phyloP scores from a whole-genome alignment of 2,329 filamentous ascomycete species.

The Geosmithia putterillii region DNA sequence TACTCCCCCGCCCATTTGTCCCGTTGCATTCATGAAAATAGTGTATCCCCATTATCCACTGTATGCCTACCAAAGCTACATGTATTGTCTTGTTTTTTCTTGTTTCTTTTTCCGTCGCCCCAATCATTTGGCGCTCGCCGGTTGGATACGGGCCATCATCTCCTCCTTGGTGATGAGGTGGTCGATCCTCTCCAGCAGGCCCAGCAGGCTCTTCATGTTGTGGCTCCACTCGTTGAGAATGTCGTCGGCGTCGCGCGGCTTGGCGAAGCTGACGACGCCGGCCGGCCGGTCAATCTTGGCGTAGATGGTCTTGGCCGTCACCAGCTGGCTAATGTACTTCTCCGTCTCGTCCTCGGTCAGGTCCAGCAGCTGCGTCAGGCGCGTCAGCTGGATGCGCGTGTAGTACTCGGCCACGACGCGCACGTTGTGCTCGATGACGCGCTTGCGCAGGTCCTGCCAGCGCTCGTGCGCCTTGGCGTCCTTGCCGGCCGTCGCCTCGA shows the following conservation, averaged over 20 bases:
- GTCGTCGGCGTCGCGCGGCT: constrained; percentile 89
- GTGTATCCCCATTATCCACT: neutral
- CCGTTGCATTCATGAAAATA: neutral
- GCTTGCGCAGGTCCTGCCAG: constrained; percentile 93
- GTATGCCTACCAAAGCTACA: neutral
- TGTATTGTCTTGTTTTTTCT: neutral
- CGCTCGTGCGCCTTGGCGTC: constrained; percentile 75
- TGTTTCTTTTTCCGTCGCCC: no score
- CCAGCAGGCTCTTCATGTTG: constrained; percentile 90
- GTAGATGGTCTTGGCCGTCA: constrained; percentile 95
- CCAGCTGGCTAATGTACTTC: constrained; percentile 95
- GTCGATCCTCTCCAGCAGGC: constrained; percentile 80
- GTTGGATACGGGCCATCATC: constrained; percentile 98
- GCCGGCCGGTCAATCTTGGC: constrained; percentile 95
- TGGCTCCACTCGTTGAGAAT: constrained; percentile 97
- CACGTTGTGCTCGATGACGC: constrained; percentile 98
- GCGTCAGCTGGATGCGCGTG: constrained; percentile 87
- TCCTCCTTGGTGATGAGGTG: constrained; percentile 99
- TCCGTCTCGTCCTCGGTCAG: constrained; percentile 92
- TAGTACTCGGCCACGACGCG: constrained; percentile 98
- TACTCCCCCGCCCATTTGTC: neutral
- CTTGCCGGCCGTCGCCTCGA: constrained; percentile 53
- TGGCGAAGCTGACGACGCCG: constrained; percentile 83
- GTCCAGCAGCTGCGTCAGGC: constrained; percentile 82
- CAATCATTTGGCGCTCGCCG: constrained; percentile 32